phyloP scores from a whole-genome alignment of 306 rosid species.

The Echinosophora koreensis region DNA sequence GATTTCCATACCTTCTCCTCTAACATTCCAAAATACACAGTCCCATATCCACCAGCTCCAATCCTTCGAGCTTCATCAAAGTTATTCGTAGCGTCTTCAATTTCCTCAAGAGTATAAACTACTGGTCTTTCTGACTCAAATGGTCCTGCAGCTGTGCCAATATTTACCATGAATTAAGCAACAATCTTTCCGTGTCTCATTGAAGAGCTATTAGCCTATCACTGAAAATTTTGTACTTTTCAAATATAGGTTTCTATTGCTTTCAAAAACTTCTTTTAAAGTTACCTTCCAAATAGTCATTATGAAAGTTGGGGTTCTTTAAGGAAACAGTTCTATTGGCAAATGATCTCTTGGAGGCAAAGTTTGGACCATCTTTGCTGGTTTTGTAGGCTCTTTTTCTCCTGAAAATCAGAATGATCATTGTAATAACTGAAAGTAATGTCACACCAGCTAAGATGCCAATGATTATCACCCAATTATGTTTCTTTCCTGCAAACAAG shows the following conservation, averaged over 20 bases:
- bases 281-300: conserved; percentile 63
- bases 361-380: conserved; percentile 46
- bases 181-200: not conserved
- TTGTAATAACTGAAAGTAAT: conserved; percentile 52
- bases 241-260: conserved; percentile 7
- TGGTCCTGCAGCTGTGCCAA: conserved; percentile 55
- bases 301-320: conserved; percentile 45
- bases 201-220: conserved; percentile 5
- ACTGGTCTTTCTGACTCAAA: conserved; percentile 76
- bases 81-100: conserved; percentile 71
- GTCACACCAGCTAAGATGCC: conserved; percentile 56
- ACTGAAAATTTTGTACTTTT: not conserved
- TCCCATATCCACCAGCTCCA: conserved; percentile 88
- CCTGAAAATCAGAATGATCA: conserved; percentile 52
- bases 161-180: conserved; percentile 42
- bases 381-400: conserved; percentile 44
- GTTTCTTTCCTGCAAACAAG: conserved; percentile 53
- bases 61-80: conserved; percentile 70
- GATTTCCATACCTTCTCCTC: conserved; percentile 63
- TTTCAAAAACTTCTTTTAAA: conserved; percentile 28
- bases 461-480: conserved; percentile 45
- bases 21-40: conserved; percentile 74
- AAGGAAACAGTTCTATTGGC: conserved; percentile 50
- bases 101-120: conserved; percentile 64
- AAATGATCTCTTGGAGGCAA: conserved; percentile 49